phyloP scores from a whole-genome alignment of 2,329 filamentous ascomycete genomes.

The Penicillium janthinellum region DNA sequence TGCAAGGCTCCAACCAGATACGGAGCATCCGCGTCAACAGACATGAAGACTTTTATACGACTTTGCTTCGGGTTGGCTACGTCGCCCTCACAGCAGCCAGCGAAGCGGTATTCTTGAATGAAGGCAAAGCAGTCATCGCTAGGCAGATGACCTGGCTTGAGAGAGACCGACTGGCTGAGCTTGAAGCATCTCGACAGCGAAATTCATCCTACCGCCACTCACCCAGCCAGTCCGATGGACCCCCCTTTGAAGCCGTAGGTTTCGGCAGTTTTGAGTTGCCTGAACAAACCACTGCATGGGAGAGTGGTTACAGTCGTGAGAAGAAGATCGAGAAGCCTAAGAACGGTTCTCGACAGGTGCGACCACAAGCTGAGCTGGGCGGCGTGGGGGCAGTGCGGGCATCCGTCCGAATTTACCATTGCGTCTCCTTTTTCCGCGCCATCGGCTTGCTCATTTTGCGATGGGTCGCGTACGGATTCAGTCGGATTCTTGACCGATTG shows the following conservation, averaged over 20 bases:
- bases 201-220: slow-evolving; percentile 21
- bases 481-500: slow-evolving; percentile 58
- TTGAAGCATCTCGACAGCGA: slow-evolving; percentile 57
- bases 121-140: slow-evolving; percentile 75
- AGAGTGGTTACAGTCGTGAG: slow-evolving; percentile 50
- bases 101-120: slow-evolving; percentile 93
- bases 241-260: slow-evolving; percentile 36
- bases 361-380: slow-evolving; percentile 46
- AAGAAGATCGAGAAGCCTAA: slow-evolving; percentile 47
- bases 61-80: slow-evolving; percentile 82
- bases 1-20: slow-evolving; percentile 88
- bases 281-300: slow-evolving; percentile 40
- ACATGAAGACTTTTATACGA: slow-evolving; percentile 95
- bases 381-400: slow-evolving; percentile 80
- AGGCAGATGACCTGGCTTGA: slow-evolving; percentile 87
- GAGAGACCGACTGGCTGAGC: slow-evolving; percentile 76
- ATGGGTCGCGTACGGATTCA: slow-evolving; percentile 58
- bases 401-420: slow-evolving; percentile 73
- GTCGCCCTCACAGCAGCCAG: slow-evolving; percentile 88
- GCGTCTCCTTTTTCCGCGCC: slow-evolving; percentile 72
- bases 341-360: slow-evolving; percentile 37
- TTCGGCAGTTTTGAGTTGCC: slow-evolving; percentile 39
- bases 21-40: slow-evolving; percentile 77
- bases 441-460: slow-evolving; percentile 68
- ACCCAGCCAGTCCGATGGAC: slow-evolving; percentile 16